Evolutionary conservation across 2,329 filamentous ascomycete genomes (phyloP).

Genomic region (Fusarium sp.): DNA sequence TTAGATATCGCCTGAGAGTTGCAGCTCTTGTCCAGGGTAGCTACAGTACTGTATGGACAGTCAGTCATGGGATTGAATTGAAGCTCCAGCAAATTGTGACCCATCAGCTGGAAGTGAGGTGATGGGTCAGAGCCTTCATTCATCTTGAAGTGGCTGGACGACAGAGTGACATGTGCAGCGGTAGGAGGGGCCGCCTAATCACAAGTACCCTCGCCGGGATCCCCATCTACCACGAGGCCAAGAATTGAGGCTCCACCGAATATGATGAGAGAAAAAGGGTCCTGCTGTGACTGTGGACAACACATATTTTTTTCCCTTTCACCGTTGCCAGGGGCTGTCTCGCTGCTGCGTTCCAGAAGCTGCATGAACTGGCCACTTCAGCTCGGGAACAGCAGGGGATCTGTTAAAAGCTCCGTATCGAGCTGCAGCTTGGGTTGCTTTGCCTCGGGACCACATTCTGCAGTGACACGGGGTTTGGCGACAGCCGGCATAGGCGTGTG

Average conservation of each 20-base stretch:
- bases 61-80: slow-evolving; percentile 21
- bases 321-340: slow-evolving; percentile 3
- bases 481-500: neutral
- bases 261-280: slow-evolving; percentile 11
- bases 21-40: slow-evolving; percentile 30
- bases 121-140: slow-evolving; percentile 21
- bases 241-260: slow-evolving; percentile 17
- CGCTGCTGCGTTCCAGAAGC: slow-evolving; percentile 18
- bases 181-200: slow-evolving; percentile 7
- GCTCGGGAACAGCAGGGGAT: slow-evolving; percentile 9
- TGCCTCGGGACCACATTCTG: slow-evolving; percentile 4
- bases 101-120: slow-evolving; percentile 29
- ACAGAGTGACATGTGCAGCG: slow-evolving; percentile 18
- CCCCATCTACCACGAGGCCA: slow-evolving; percentile 27
- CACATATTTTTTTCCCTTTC: slow-evolving; percentile 5
- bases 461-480: slow-evolving; percentile 2
- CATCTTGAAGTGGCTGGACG: slow-evolving; percentile 23
- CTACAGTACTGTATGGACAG: neutral
- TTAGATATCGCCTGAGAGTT: slow-evolving; percentile 7
- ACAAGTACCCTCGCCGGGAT: slow-evolving; percentile 2
- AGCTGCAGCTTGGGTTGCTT: slow-evolving; percentile 18
- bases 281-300: slow-evolving; percentile 13
- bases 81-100: slow-evolving; percentile 15
- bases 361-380: slow-evolving; percentile 39
- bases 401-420: neutral